Percentiles rank a stretch among this genome's conserved stretches.
Evolutionary conservation across 352 stramenopile species (phyloP).

Genomic region (Elongisporangium anandrum): DNA sequence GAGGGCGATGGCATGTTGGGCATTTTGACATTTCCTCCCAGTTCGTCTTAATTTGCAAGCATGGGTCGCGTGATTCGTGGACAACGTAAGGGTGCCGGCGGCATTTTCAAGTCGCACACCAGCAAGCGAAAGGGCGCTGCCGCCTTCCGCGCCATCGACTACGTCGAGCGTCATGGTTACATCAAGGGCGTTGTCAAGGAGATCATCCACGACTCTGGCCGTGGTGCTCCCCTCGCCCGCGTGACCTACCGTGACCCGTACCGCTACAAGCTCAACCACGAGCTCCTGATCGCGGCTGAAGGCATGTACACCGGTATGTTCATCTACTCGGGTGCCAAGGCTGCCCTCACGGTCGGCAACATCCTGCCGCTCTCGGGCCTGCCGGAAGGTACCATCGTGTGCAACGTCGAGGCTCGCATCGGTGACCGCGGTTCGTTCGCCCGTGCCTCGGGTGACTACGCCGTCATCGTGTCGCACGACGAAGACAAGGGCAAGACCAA

Average conservation of each 20-base stretch:
- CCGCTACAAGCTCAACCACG: constrained; percentile 88
- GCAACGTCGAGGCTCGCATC: constrained; percentile 95
- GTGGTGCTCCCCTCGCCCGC: constrained; percentile 94
- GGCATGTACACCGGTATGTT: constrained; percentile 99
- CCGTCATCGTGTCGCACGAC: constrained; percentile 98
- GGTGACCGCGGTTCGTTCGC: constrained; percentile 97
- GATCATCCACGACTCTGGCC: constrained; percentile 98
- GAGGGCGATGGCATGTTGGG: background rate
- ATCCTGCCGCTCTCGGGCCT: constrained; percentile 94
- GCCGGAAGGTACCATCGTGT: constrained; percentile 98
- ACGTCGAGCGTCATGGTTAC: constrained; percentile 95
- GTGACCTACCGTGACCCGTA: constrained; percentile 93
- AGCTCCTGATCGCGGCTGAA: constrained; percentile 97
- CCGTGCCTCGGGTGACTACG: constrained; percentile 96
- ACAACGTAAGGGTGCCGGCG: constrained; percentile 85
- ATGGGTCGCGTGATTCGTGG: constrained; percentile 89
- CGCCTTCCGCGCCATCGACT: constrained; percentile 83
- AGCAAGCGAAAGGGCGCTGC: constrained; percentile 72
- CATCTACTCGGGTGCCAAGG: constrained; percentile 98
- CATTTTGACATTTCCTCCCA: constrained; percentile 80
- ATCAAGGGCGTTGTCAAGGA: constrained; percentile 99
- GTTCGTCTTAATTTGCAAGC: constrained; percentile 22
- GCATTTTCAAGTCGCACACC: constrained; percentile 84
- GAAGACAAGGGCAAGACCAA: constrained; percentile 97
- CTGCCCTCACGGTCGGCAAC: constrained; percentile 94